Evolutionary conservation across 1,284 basidiomycete genomes (phyloP).

Genomic region (Ceratobasidium sp.): DNA sequence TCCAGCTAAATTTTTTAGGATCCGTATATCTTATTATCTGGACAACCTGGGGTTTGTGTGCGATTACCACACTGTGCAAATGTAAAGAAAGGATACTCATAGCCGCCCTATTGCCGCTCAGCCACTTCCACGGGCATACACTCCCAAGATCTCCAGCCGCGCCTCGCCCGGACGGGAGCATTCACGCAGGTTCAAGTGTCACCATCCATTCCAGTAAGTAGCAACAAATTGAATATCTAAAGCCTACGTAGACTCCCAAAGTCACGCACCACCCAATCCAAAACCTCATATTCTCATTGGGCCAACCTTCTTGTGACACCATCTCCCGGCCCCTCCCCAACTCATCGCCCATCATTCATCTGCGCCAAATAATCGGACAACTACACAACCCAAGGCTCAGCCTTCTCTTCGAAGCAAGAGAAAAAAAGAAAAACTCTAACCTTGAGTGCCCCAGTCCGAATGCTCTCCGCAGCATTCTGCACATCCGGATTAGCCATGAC

Average conservation of each 20-base stretch:
- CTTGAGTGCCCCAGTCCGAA: conserved; percentile 86
- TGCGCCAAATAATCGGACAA: conserved; percentile 81
- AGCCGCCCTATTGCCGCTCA: too few species aligned
- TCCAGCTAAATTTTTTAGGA: too few species aligned
- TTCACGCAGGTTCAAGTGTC: conserved; percentile 5
- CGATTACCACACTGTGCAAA: too few species aligned
- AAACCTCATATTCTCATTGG: background rate
- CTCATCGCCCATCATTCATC: conserved; percentile 57
- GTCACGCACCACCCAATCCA: background rate
- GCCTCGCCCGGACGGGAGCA: too few species aligned
- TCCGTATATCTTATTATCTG: too few species aligned
- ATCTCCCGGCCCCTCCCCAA: background rate
- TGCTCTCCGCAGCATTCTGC: conserved; percentile 85
- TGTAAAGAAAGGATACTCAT: too few species aligned
- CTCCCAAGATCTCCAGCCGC: too few species aligned
- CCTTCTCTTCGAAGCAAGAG: background rate
- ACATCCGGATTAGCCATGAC: conserved; percentile 92
- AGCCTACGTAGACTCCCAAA: background rate
- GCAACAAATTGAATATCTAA: conserved; percentile 24
- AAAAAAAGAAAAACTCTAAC: conserved; percentile 59
- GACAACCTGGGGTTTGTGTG: too few species aligned
- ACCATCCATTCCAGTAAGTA: conserved; percentile 23
- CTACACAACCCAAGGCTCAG: conserved; percentile 55
- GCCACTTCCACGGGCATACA: too few species aligned
- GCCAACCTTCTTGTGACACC: background rate